These are phyloP conservation scores for Calendula officinalis DNA, from an alignment of 129 eudicot genomes.

Conservation along the genomic window DNA sequence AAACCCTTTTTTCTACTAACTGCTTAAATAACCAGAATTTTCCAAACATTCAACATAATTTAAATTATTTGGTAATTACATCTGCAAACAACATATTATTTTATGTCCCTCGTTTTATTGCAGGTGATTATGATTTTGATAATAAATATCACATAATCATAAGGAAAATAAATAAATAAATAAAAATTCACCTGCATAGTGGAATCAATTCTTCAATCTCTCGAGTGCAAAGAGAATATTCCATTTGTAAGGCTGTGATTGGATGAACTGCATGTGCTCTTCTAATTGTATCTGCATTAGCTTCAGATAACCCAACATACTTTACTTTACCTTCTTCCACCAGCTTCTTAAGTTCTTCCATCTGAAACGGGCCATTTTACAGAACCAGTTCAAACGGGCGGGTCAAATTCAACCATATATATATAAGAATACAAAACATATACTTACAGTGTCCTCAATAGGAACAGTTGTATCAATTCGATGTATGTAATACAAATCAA, in stretches of 20 bases:
- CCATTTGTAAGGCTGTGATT: constrained; percentile 65
- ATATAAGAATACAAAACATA: not conserved
- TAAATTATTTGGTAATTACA: no score
- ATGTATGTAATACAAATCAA: constrained; percentile 61
- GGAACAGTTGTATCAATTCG: constrained; percentile 57
- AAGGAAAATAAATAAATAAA: not conserved
- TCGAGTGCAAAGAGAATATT: constrained; percentile 75
- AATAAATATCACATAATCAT: not conserved
- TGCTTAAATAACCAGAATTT: no score
- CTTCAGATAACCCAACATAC: constrained; percentile 74
- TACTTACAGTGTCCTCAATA: constrained; percentile 61
- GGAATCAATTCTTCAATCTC: constrained; percentile 71
- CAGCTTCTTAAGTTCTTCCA: constrained; percentile 62
- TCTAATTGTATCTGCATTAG: constrained; percentile 63
- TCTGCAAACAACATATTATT: no score
- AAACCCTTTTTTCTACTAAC: no score
- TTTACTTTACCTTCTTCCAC: constrained; percentile 73
- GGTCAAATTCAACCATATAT: no score
- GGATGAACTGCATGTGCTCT: constrained; percentile 83
- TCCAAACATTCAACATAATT: no score
- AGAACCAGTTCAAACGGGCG: no score
- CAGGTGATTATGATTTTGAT: no score
- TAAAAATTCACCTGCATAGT: constrained; percentile 51
- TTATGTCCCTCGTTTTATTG: no score
- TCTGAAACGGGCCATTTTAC: constrained; percentile 22